A percentile compares a stretch with the other conserved stretches of the same genome.
Evolutionary conservation across 768 basidiomycete genomes (phyloP).

Genomic region (Lactarius deliciosus): DNA sequence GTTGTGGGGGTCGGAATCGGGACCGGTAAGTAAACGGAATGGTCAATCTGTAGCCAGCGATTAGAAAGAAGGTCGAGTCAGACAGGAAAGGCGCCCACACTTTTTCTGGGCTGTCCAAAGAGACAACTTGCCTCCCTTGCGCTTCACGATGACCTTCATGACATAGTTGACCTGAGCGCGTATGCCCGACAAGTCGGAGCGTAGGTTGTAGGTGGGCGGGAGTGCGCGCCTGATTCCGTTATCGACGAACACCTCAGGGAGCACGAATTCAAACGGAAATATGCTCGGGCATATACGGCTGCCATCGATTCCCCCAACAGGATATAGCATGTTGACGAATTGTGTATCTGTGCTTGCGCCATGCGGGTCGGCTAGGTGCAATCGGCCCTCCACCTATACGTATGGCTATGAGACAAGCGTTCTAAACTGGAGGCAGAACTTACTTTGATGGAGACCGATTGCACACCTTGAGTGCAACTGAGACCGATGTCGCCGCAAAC

Average conservation of each 20-base stretch:
- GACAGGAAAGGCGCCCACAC: slow-evolving; percentile 36
- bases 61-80: neutral
- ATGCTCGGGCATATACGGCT: slow-evolving; percentile 35
- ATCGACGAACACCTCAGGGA: slow-evolving; percentile 22
- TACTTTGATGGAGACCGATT: slow-evolving; percentile 49
- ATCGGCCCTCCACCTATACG: slow-evolving; percentile 32
- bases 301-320: slow-evolving; percentile 28
- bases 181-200: slow-evolving; percentile 36
- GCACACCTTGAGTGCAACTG: slow-evolving; percentile 41
- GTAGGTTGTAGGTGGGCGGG: slow-evolving; percentile 48
- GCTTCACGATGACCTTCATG: slow-evolving; percentile 43
- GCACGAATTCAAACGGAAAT: slow-evolving; percentile 42
- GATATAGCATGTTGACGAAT: slow-evolving; percentile 24
- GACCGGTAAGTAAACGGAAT: slow-evolving; percentile 55
- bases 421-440: neutral
- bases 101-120: slow-evolving; percentile 48
- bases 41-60: slow-evolving; percentile 38
- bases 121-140: slow-evolving; percentile 41
- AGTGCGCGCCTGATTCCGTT: slow-evolving; percentile 33
- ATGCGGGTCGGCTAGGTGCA: slow-evolving; percentile 26
- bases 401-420: neutral
- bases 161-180: slow-evolving; percentile 44
- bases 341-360: slow-evolving; percentile 8
- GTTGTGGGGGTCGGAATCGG: slow-evolving; percentile 53
- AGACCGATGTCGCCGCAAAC: slow-evolving; percentile 48